These are phyloP conservation scores for Sordariomycetes sp. DNA, from an alignment of 2,329 filamentous ascomycete species.

Conservation along the genomic window DNA sequence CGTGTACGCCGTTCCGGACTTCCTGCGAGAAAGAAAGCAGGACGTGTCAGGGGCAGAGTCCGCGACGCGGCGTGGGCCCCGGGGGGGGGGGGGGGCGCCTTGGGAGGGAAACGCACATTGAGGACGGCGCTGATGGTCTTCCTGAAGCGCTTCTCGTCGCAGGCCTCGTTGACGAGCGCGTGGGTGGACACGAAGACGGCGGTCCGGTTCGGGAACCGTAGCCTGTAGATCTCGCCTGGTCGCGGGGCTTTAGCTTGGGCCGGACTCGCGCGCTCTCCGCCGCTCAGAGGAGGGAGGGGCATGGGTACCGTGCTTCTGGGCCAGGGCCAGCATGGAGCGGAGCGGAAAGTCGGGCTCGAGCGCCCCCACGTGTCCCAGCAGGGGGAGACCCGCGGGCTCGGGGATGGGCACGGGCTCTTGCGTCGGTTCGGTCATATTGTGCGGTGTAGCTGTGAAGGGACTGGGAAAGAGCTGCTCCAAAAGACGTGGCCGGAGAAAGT, in stretches of 20 bases:
- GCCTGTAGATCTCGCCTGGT: constrained; percentile 44
- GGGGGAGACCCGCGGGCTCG: constrained; percentile 46
- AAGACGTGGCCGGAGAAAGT: not conserved
- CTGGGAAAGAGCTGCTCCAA: not conserved
- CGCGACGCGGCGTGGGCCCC: not conserved
- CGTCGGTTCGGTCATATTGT: not conserved
- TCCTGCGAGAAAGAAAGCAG: constrained; percentile 16
- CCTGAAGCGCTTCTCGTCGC: constrained; percentile 51
- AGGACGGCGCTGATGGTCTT: constrained; percentile 41
- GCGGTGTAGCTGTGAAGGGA: not conserved
- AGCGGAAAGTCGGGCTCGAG: constrained; percentile 46
- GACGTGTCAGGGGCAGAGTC: not conserved
- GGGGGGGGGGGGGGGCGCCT: not conserved
- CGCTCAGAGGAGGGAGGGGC: not conserved
- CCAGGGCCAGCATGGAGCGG: constrained; percentile 39
- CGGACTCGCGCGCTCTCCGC: not conserved
- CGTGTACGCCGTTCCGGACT: constrained; percentile 45
- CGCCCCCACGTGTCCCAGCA: constrained; percentile 53
- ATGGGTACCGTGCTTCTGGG: constrained; percentile 49
- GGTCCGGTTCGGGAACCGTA: constrained; percentile 33
- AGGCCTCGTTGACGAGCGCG: constrained; percentile 47
- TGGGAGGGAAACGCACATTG: constrained; percentile 13
- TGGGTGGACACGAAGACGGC: constrained; percentile 37
- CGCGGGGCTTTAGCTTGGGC: not conserved
- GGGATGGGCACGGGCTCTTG: constrained; percentile 36